Evolutionary conservation across 176 grass and related monocot species (phyloP), one percentile per base, ranked within the genome.

Genomic region (Musa schizocarpa): DNA sequence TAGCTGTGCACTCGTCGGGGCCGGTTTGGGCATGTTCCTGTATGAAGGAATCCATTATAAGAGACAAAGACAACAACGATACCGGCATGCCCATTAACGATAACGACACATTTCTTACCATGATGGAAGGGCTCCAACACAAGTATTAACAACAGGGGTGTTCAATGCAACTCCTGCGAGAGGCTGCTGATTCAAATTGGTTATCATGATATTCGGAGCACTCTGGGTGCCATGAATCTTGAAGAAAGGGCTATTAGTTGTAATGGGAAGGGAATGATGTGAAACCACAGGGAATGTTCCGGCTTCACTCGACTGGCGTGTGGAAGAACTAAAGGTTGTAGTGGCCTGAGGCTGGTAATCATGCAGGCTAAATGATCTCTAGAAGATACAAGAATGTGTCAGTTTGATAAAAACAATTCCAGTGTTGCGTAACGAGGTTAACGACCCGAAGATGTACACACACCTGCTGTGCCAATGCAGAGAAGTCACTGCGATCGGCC

Each of bases 211-310:
- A 61, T 9, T 12, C 0, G 25, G 14, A 61, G 53, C 26, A 61
- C 55, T 53, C 20, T 23, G 51, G 8, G 14, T 22, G 10, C 52
- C 13, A 25, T 78, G 63, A 9, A 78, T 24, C 64, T 78, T 78
- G 63, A 78, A 55, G 63, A 55, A 68, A 29, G 63, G 76, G 50
- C 50, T 54, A 9, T 3, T 68, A 0, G 9, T 54, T 23, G 22
- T 64, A 34, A 54, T 8, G 2, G 76, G 64, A 50, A 29, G 17
- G n/a, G 76, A 17, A 22, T 64, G 74, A 77, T 65, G 76, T 55
- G 76, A 26, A 13, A 50, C 16, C 13, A 78, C 48, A 21, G 76
- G 63, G 27, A 78, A 68, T 11, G 22, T 54, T 78, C 64, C 53
- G 65, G 22, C n/a, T 63, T 54, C 76, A 12, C 51, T 78, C n/a